A percentile compares a stretch with the other conserved stretches of the same genome.
These are phyloP conservation scores for Teunomyces panamensis DNA, from an alignment of 805 yeast genomes.

Conservation along the genomic window DNA sequence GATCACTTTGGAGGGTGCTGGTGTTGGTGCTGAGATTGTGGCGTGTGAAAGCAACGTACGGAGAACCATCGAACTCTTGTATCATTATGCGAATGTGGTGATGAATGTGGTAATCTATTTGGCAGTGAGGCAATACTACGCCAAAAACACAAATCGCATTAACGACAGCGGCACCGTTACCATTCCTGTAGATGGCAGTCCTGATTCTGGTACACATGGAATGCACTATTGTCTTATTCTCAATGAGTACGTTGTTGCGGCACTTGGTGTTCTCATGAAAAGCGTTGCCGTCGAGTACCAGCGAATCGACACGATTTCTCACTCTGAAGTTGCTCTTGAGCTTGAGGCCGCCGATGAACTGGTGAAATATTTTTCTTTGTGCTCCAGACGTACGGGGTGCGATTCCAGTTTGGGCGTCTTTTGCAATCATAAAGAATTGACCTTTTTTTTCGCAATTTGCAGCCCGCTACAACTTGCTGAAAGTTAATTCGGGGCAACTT, in stretches of 20 bases:
- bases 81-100: neutral
- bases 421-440: neutral
- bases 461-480: conserved; percentile 3
- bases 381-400: neutral
- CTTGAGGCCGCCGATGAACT: neutral
- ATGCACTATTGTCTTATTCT: neutral
- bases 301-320: neutral
- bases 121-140: neutral
- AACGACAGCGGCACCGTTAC: no score
- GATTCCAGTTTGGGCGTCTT: neutral
- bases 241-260: neutral
- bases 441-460: neutral
- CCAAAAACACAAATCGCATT: neutral
- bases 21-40: neutral
- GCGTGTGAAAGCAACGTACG: neutral
- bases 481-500: neutral
- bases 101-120: neutral
- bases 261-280: neutral
- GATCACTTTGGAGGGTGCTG: neutral
- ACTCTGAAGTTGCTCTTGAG: neutral
- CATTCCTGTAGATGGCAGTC: no score
- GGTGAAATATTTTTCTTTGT: neutral
- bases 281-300: neutral
- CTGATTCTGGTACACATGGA: no score
- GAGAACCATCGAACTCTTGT: neutral